Evolutionary conservation across 2,329 filamentous ascomycete species (phyloP), one percentile per base, ranked within the genome.

Genomic region (Trichoderma atroviride): DNA sequence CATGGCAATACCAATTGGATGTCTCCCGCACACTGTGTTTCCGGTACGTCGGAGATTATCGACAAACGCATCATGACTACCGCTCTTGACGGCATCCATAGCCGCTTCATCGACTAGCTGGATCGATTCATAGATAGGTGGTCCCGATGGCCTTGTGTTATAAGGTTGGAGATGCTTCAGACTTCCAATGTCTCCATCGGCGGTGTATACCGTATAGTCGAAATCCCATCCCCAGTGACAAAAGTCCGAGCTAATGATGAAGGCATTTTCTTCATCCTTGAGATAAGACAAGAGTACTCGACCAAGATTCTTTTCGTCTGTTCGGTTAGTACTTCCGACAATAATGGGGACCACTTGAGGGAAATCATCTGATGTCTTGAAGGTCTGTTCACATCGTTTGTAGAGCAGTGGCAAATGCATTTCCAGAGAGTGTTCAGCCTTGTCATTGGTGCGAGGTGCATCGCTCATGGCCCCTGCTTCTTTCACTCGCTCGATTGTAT

Each of bases 331-430:
- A 74, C 88, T 90, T 56, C 96, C 96, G 16, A 99, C 85, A 74
- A 99, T 87, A 65, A 99, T 91, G 0, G 96, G 96, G 0, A 97
- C 86, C 4, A 99, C 86, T 7, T 86, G 87, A 0, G 95, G 93
- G 74, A 92, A 92, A 4, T 85, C 76, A 1, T 86, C 81, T 0
- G 81, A 76, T 0, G 83, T 81, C 0, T 80, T 81, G 71, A 87
- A 86, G 0, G 83, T 84, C 69, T 84, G 81, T 62, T 85, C 76
- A 2, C 89, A 85, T 65, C 92, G 88, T 77, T 94, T 94, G 84
- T 94, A 94, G 72, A 98, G 91, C 76, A 96, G 97, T 0, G 96
- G 95, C 10, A 98, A 85, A 74, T 99, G 96, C 91, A 99, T 97
- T 83, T 99, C 96, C 1, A 98, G 86, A 63, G 93, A 97, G 80